Conservation (phyloP, 805 yeast genomes). For the Teunomyces atbi region DNA sequence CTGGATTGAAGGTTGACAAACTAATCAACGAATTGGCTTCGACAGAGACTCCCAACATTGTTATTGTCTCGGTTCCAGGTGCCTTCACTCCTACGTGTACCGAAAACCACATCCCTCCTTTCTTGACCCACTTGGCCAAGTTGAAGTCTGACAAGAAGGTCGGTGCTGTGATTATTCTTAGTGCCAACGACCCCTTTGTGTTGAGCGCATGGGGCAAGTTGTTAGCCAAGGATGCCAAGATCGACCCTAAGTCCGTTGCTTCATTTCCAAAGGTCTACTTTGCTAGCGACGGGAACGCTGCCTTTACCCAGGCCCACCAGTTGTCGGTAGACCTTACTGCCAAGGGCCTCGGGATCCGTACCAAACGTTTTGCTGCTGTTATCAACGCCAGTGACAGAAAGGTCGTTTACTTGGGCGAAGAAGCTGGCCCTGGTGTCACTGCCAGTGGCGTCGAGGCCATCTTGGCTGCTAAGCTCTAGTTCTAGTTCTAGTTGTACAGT, state of each 20-base stretch:
- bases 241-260: conserved; percentile 5
- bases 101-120: conserved; percentile 43
- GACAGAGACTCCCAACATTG: conserved; percentile 22
- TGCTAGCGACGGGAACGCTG: conserved; percentile 41
- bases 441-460: conserved; percentile 40
- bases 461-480: conserved; percentile 25
- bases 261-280: conserved; percentile 27
- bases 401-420: conserved; percentile 37
- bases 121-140: conserved; percentile 26
- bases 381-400: conserved; percentile 23
- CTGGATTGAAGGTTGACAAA: conserved; percentile 32
- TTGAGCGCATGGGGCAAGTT: conserved; percentile 45
- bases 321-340: conserved; percentile 36
- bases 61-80: conserved; percentile 43
- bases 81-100: conserved; percentile 47
- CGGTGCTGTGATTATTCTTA: conserved; percentile 32
- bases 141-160: conserved; percentile 30
- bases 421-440: conserved; percentile 30
- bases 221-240: conserved; percentile 25
- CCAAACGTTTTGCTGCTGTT: conserved; percentile 40
- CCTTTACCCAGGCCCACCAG: conserved; percentile 27
- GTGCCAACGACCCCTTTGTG: conserved; percentile 45
- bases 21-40: conserved; percentile 20
- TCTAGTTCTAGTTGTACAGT: conserved; percentile 3
- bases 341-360: conserved; percentile 38